Evolutionary conservation across 2,329 filamentous ascomycete genomes (phyloP).

Genomic region (Cladosporium sp.): DNA sequence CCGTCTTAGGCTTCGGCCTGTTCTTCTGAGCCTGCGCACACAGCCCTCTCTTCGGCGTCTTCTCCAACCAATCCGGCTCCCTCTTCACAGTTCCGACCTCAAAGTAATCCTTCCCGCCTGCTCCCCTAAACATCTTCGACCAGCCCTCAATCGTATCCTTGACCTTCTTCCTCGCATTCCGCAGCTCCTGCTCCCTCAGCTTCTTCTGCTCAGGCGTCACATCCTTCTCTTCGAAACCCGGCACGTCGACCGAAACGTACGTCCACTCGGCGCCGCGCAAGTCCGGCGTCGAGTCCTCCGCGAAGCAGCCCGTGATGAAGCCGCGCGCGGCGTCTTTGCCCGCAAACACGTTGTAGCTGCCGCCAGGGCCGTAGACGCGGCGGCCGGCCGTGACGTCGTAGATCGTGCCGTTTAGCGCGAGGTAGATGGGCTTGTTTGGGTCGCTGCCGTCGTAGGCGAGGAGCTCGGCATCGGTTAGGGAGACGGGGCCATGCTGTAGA

Average conservation of each 20-base stretch:
- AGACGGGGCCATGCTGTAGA: constrained; percentile 49
- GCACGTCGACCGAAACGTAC: constrained; percentile 59
- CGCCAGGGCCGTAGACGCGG: constrained; percentile 57
- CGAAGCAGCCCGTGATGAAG: constrained; percentile 90
- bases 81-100: constrained; percentile 68
- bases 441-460: constrained; percentile 71
- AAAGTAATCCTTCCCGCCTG: constrained; percentile 71
- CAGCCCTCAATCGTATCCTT: constrained; percentile 67
- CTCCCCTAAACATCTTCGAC: constrained; percentile 67
- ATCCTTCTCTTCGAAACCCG: constrained; percentile 22
- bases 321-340: constrained; percentile 80
- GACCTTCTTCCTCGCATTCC: constrained; percentile 59
- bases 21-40: constrained; percentile 58
- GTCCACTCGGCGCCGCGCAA: constrained; percentile 81
- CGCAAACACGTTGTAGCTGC: constrained; percentile 79
- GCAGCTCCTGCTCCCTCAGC: constrained; percentile 55
- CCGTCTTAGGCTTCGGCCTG: constrained; percentile 41
- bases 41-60: constrained; percentile 35
- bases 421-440: constrained; percentile 70
- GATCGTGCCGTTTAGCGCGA: constrained; percentile 82
- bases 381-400: constrained; percentile 69
- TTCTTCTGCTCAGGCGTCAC: constrained; percentile 21
- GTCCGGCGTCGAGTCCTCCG: constrained; percentile 76
- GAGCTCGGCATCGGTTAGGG: constrained; percentile 71
- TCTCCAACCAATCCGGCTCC: constrained; percentile 56